Percentiles rank a stretch among this genome's conserved stretches.
phyloP scores from a whole-genome alignment of 768 basidiomycete species.

The Tulasnella sp. region DNA sequence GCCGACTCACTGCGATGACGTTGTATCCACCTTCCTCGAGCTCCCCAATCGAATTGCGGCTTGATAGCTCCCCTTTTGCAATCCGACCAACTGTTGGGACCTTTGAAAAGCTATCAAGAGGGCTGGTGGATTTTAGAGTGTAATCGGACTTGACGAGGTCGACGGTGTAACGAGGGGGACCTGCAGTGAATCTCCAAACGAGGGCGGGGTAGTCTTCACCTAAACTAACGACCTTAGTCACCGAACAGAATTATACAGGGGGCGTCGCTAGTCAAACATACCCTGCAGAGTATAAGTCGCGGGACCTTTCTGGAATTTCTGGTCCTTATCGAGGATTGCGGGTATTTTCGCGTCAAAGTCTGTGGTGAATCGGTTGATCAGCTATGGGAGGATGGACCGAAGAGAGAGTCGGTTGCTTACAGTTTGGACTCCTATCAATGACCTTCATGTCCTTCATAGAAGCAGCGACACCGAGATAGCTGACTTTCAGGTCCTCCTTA shows the following conservation, averaged over 20 bases:
- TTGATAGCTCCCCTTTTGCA: neutral
- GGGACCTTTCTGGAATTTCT: neutral
- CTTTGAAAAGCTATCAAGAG: no score
- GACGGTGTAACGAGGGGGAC: slow-evolving; percentile 17
- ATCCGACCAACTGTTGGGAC: neutral
- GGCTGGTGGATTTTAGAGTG: no score
- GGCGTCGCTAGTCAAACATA: neutral
- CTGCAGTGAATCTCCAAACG: slow-evolving; percentile 30
- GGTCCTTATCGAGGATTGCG: slow-evolving; percentile 16
- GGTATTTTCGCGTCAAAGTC: slow-evolving; percentile 1
- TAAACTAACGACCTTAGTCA: neutral
- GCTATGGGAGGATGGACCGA: neutral
- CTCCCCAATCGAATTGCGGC: neutral
- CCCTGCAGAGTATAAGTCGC: slow-evolving; percentile 19
- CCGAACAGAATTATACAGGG: no score
- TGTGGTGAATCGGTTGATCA: neutral
- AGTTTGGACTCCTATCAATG: slow-evolving; percentile 50
- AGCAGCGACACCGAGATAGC: slow-evolving; percentile 54
- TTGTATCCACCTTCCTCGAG: neutral
- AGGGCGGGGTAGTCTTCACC: slow-evolving; percentile 22
- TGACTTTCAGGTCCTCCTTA: slow-evolving; percentile 33
- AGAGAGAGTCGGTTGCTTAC: neutral
- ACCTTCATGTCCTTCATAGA: slow-evolving; percentile 54
- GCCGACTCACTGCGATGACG: slow-evolving; percentile 6
- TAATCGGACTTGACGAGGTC: slow-evolving; percentile 27